phyloP scores from a whole-genome alignment of 176 grass and related monocot genomes.

The Thinopyrum elongatum region DNA sequence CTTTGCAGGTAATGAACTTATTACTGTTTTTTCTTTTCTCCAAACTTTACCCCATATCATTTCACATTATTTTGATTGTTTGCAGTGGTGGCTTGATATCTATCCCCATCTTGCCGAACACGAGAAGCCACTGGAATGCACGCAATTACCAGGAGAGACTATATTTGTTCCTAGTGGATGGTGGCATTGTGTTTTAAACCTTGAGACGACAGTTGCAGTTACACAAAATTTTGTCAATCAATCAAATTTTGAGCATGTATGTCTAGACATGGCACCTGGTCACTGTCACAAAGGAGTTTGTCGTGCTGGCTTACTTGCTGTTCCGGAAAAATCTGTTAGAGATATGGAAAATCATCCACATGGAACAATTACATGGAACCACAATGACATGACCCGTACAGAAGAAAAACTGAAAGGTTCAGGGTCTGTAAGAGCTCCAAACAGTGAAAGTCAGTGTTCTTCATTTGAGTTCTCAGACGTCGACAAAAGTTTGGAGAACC shows the following conservation, averaged over 20 bases:
- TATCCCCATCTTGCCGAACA: slow-evolving; percentile 75
- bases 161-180: slow-evolving; percentile 99
- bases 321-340: slow-evolving; percentile 41
- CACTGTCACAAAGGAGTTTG: slow-evolving; percentile 86
- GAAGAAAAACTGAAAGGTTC: slow-evolving; percentile 70
- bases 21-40: background rate
- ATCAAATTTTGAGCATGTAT: slow-evolving; percentile 91
- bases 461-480: slow-evolving; percentile 44
- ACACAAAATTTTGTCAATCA: slow-evolving; percentile 93
- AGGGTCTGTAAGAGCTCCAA: slow-evolving; percentile 23
- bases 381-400: slow-evolving; percentile 52
- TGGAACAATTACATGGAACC: slow-evolving; percentile 46
- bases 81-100: slow-evolving; percentile 87
- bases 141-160: slow-evolving; percentile 91
- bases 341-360: slow-evolving; percentile 33
- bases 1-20: slow-evolving; percentile 66
- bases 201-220: slow-evolving; percentile 84
- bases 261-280: slow-evolving; percentile 93
- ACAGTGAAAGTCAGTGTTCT: slow-evolving; percentile 30
- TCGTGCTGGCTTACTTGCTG: slow-evolving; percentile 86
- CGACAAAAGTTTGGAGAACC: slow-evolving; percentile 40
- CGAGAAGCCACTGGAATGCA: slow-evolving; percentile 89
- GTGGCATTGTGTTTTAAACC: slow-evolving; percentile 99
- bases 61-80: slow-evolving; percentile 16
- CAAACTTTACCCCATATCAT: background rate